These are phyloP conservation scores for Trypanosoma avium DNA, from an alignment of 208 protist genomes.

Conservation along the genomic window DNA sequence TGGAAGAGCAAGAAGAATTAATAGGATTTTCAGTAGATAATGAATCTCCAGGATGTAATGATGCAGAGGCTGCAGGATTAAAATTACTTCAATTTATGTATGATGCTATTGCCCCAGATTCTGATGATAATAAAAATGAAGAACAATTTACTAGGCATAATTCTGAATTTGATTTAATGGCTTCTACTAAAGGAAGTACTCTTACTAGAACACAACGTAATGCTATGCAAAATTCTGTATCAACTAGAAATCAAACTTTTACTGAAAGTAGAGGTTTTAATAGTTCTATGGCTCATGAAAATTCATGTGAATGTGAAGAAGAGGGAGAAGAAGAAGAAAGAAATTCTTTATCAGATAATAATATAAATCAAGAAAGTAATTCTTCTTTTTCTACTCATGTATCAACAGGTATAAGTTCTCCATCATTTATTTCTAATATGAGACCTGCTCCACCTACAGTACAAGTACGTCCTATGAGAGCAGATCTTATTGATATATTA, in stretches of 20 bases:
- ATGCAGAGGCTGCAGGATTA: conserved; percentile 22
- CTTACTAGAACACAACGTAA: too few species aligned
- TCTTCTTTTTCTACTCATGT: background rate
- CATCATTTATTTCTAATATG: background rate
- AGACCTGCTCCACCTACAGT: background rate
- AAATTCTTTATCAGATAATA: too few species aligned
- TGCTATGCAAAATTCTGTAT: too few species aligned
- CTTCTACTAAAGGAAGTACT: too few species aligned
- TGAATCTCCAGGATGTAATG: conserved; percentile 3
- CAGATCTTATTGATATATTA: conserved; percentile 56
- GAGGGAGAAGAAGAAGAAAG: too few species aligned
- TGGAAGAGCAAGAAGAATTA: conserved; percentile 4
- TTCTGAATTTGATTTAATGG: too few species aligned
- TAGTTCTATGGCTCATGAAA: too few species aligned
- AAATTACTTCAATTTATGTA: conserved; percentile 81
- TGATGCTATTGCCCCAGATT: conserved; percentile 33
- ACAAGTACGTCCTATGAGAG: conserved; percentile 33
- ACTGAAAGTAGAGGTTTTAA: too few species aligned
- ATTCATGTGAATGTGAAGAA: too few species aligned
- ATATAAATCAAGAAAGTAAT: too few species aligned
- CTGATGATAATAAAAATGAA: conserved; percentile 11
- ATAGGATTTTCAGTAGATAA: conserved; percentile 21
- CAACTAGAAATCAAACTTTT: too few species aligned
- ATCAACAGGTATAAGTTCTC: background rate
- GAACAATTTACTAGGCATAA: too few species aligned